Evolutionary conservation across 495 filamentous ascomycete genomes (phyloP).

Genomic region (Cercophora scortea): DNA sequence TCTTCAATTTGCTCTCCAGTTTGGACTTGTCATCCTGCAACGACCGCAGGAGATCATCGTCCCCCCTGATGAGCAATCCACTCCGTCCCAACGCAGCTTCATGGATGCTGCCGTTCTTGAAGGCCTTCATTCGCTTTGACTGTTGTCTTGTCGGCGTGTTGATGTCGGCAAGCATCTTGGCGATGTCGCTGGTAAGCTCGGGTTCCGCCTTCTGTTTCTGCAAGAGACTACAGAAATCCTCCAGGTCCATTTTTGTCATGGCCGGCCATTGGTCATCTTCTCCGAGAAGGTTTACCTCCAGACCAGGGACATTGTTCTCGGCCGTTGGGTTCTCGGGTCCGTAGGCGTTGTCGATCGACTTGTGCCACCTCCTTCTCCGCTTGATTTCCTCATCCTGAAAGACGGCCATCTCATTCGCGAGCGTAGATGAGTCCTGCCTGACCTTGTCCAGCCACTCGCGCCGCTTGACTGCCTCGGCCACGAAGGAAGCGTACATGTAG

Average conservation of each 20-base stretch:
- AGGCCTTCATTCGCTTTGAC: constrained; percentile 74
- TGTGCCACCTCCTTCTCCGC: constrained; percentile 83
- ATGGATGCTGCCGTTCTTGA: constrained; percentile 93
- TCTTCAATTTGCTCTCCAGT: constrained; percentile 72
- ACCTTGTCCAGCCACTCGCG: constrained; percentile 90
- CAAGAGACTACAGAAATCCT: constrained; percentile 55
- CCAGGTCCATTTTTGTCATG: constrained; percentile 54
- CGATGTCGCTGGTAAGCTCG: constrained; percentile 41
- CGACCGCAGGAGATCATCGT: constrained; percentile 64
- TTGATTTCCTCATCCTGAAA: constrained; percentile 88
- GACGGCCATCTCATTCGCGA: constrained; percentile 85
- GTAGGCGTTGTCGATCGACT: constrained; percentile 58
- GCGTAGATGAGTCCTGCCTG: constrained; percentile 67
- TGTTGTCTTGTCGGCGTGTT: constrained; percentile 66
- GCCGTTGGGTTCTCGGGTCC: constrained; percentile 22
- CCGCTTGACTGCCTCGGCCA: constrained; percentile 76
- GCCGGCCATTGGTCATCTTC: constrained; percentile 74
- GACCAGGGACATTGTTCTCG: constrained; percentile 53
- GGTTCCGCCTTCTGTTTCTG: constrained; percentile 44
- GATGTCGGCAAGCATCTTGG: constrained; percentile 53
- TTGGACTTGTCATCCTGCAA: constrained; percentile 73
- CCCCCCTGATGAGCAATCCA: constrained; percentile 70
- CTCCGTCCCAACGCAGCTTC: constrained; percentile 71
- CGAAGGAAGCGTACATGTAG: constrained; percentile 77
- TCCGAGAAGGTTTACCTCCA: constrained; percentile 79